Base-by-base conservation (phyloP, 2,329 filamentous ascomycete species). In the Claviceps sp. region DNA sequence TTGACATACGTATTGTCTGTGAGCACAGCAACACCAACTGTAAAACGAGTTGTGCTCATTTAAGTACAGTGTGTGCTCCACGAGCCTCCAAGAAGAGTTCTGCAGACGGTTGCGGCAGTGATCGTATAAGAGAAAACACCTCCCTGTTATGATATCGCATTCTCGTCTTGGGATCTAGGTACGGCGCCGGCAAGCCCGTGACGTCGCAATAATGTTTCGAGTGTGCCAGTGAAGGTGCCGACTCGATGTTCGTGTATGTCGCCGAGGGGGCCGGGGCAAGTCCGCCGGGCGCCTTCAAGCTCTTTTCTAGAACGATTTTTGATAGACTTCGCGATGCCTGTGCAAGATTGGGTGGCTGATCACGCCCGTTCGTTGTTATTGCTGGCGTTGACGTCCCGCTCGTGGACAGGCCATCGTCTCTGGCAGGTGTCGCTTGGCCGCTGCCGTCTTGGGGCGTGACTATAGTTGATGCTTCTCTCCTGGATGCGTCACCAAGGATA, bases 181-280 rank as follows among this genome's bases (percentile, higher is more conserved):
- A 98, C 5, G 86, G 85, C 34, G 89, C 88, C n/a, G 88, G 81
- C 57, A 98, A 71, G 1, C 93, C 94, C 1, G 93, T 98, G 61
- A 98, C 79, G 67, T 98, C 94, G 72, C 93, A 98, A 69, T 97
- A 98, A 62, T 85, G 86, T 68, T 84, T 89, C 63, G 87, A 80
- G 59, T 88, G 85, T 49, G 85, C 85, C 61, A 97, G 73, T 54
- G 86, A 93, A 41, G 93, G 93, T 3, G 93, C 91, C 47, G 88
- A 89, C 67, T 97, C 93, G 56, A 98, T 94, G 64, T 96, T 97
- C 6, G 88, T 95, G 67, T 97, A 98, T 1, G 93, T 96, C 37
- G 86, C 86, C 37, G 77, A 79, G 0, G 86, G 87, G 0, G 84
- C 85, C 5, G 60, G 57, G 13, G 53, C 58, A 20, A 56, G 52